phyloP scores from a whole-genome alignment of 139 green algal genomes.

The Micromonas commoda region DNA sequence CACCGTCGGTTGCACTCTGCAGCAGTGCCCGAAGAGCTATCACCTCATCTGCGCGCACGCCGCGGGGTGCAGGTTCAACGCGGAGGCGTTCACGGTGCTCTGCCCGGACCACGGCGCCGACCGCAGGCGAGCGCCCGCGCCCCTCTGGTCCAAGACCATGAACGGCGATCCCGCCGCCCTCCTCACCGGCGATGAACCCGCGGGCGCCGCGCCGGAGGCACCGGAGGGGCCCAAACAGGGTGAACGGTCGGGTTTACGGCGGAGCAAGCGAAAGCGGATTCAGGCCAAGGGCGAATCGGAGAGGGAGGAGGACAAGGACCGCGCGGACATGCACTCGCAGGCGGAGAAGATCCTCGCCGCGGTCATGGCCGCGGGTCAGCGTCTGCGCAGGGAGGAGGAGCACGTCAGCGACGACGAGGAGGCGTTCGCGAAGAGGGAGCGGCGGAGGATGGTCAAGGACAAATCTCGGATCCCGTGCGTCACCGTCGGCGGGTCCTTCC shows the following conservation, averaged over 20 bases:
- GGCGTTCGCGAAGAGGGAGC: background rate
- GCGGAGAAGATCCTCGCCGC: background rate
- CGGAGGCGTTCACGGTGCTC: background rate
- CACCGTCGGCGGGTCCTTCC: no score
- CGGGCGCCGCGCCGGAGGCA: background rate
- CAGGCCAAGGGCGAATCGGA: background rate
- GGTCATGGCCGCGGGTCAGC: background rate
- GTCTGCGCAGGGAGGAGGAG: background rate
- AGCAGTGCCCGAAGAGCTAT: conserved; percentile 8
- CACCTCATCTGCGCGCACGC: conserved; percentile 15
- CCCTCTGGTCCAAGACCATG: background rate
- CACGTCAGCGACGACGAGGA: background rate
- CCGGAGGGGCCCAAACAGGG: background rate
- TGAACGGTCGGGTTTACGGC: background rate
- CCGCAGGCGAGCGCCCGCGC: background rate
- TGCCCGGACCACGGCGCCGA: background rate
- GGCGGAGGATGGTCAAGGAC: background rate
- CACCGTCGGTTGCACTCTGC: background rate
- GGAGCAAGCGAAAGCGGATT: background rate
- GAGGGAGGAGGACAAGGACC: background rate
- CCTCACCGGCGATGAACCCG: no score
- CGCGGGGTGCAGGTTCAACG: background rate
- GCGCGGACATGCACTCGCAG: background rate
- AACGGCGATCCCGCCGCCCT: no score
- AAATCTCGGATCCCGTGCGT: background rate